Evolutionary conservation across 495 filamentous ascomycete genomes (phyloP), one percentile per base, ranked within the genome.

Genomic region (Venustampulla echinocandica): DNA sequence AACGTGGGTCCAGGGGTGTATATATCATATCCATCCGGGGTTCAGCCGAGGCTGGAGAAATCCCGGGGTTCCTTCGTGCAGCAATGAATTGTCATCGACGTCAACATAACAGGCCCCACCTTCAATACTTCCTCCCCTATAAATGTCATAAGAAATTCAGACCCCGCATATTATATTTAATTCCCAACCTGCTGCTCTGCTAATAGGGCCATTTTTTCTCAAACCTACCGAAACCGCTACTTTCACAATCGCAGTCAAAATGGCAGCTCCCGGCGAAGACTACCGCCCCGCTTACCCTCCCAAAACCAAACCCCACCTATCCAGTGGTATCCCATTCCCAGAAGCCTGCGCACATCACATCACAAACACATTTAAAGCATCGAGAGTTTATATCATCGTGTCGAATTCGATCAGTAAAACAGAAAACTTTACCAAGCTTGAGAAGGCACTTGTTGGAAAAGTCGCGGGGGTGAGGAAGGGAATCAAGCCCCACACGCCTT

Each of bases 341-440:
- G 55, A 60, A 47, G 65, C 69, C 13, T 64, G 60, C 19, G 61
- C 62, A 22, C 60, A 59, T 34, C 71, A 74, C 53, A 37, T 42
- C 19, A 34, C 36, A 1, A 35, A 80, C 33, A 46, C 49, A 1
- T 49, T 39, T 20, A 27, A 54, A 10, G 45, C 41, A 10, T 49
- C 39, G 14, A 44, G 27, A 49, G 46, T 79, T 32, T 82, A 81
- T 54, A 64, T 83, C 34, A 74, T 85, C 14, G 73, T 71, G 22
- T 83, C 79, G 0, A 64, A 60, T n/a, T 73, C 78, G 10, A 65
- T 83, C 43, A 65, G 63, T 14, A 76, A 75, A 43, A 82, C 77
- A 0, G 64, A 74, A 41, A 57, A 56, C 2, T 61, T 83, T 1
- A 60, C 66, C 0, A 48, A 55, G 4, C 61, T 85, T 22, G 55